Conservation (phyloP, 2,329 filamentous ascomycete genomes). For the Talaromyces sp. region DNA sequence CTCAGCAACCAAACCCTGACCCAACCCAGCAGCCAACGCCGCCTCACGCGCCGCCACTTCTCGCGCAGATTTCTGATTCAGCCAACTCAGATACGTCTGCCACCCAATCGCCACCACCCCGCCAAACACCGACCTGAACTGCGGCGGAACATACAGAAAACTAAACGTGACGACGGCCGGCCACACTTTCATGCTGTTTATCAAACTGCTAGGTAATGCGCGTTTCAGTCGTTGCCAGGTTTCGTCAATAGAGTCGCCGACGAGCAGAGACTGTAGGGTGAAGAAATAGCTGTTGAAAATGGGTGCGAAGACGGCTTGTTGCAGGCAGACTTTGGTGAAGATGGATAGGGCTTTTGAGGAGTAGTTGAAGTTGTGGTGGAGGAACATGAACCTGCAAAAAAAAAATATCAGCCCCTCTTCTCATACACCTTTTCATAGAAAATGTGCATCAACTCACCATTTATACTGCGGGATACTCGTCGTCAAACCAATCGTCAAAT, state of each 20-base stretch:
- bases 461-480: constrained; percentile 72
- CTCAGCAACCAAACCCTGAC: background rate
- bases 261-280: constrained; percentile 67
- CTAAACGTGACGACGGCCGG: constrained; percentile 79
- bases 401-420: background rate
- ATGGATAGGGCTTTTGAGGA: constrained; percentile 65
- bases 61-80: constrained; percentile 68
- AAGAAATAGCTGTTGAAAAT: constrained; percentile 82
- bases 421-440: no score
- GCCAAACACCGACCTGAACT: constrained; percentile 75
- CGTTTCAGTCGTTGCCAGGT: constrained; percentile 64
- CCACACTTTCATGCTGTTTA: constrained; percentile 83
- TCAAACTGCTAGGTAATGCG: constrained; percentile 69
- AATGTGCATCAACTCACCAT: constrained; percentile 53
- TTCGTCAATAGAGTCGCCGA: constrained; percentile 59
- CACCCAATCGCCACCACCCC: constrained; percentile 77
- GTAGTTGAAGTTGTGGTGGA: constrained; percentile 80
- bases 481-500: constrained; percentile 67
- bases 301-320: constrained; percentile 76
- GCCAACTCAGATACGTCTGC: constrained; percentile 82
- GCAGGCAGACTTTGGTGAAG: constrained; percentile 69
- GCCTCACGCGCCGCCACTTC: constrained; percentile 39
- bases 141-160: constrained; percentile 74
- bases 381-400: constrained; percentile 63
- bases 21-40: constrained; percentile 3